Percentiles rank a stretch among this genome's conserved stretches.
Conservation (phyloP, 2,329 filamentous ascomycete species). For the Microdochium trichocladiopsis region DNA sequence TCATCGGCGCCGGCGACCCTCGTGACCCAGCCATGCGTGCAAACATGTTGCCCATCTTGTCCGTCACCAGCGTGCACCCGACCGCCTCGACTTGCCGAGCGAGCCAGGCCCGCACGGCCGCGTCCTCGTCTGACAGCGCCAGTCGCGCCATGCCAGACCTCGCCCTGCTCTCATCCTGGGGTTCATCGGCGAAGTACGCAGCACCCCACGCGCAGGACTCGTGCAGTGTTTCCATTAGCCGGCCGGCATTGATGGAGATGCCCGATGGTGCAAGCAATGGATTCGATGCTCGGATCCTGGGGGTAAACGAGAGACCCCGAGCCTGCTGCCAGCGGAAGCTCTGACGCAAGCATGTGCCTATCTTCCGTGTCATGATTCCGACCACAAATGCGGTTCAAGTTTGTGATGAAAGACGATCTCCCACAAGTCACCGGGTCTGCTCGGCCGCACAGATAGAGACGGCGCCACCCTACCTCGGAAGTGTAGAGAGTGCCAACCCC, state of each 20-base stretch:
- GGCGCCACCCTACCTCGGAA: no score
- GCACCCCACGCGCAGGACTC: slow-evolving; percentile 60
- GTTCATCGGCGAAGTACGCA: slow-evolving; percentile 32
- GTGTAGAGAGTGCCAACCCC: no score
- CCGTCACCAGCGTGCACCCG: slow-evolving; percentile 61
- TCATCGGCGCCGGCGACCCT: slow-evolving; percentile 49
- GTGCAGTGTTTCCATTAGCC: slow-evolving; percentile 58
- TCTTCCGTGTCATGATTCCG: no score
- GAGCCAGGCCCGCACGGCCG: slow-evolving; percentile 70
- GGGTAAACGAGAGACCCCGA: no score
- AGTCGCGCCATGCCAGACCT: slow-evolving; percentile 75
- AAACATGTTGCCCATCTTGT: slow-evolving; percentile 78
- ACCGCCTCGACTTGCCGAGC: slow-evolving; percentile 52
- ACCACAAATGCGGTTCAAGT: no score
- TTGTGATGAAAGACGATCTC: no score
- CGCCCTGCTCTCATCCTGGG: slow-evolving; percentile 33
- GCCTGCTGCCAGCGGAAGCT: no score
- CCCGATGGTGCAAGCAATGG: not conserved
- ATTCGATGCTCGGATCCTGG: no score
- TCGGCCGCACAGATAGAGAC: no score
- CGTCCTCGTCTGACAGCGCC: slow-evolving; percentile 64
- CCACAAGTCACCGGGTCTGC: no score
- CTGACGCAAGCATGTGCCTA: no score
- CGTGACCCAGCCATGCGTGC: slow-evolving; percentile 57
- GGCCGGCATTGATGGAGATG: slow-evolving; percentile 38